These are phyloP conservation scores for Lactarius evosmus DNA, from an alignment of 768 basidiomycete species.

Conservation along the genomic window DNA sequence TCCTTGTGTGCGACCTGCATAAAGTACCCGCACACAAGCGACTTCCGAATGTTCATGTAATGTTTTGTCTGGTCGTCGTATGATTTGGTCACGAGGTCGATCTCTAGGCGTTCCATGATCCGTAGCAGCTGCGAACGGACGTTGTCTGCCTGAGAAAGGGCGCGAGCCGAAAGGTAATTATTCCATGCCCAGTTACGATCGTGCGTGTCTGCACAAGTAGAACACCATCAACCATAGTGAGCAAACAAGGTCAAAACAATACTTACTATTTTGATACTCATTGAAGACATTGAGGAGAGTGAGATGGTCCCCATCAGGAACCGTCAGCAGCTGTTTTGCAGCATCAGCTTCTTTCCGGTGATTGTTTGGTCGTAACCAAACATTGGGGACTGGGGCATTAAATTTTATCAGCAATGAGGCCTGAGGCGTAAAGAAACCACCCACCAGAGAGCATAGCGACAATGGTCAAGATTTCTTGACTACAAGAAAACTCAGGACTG, in stretches of 20 bases:
- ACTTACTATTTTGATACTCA: constrained; percentile 77
- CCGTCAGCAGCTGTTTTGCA: constrained; percentile 82
- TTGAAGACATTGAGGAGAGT: constrained; percentile 96
- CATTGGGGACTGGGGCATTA: constrained; percentile 67
- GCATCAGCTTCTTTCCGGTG: constrained; percentile 88
- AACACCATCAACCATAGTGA: neutral
- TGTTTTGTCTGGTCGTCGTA: constrained; percentile 54
- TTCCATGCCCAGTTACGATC: constrained; percentile 83
- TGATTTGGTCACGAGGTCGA: constrained; percentile 64
- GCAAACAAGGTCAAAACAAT: neutral
- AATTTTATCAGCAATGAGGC: neutral
- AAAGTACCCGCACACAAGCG: constrained; percentile 90
- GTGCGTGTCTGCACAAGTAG: constrained; percentile 42
- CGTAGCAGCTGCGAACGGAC: constrained; percentile 86
- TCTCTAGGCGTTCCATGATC: constrained; percentile 86
- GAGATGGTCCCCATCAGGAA: constrained; percentile 96
- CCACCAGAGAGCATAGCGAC: constrained; percentile 93
- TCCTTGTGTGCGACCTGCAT: constrained; percentile 98
- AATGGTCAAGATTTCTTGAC: constrained; percentile 92
- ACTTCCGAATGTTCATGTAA: constrained; percentile 72
- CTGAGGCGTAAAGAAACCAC: neutral
- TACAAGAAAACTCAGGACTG: constrained; percentile 94
- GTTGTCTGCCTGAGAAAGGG: constrained; percentile 89
- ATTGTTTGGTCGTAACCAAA: constrained; percentile 91
- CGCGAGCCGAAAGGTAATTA: constrained; percentile 80